Base-by-base conservation (phyloP, 202 grass and related monocot species). In the Schoenoplectus triqueter region DNA sequence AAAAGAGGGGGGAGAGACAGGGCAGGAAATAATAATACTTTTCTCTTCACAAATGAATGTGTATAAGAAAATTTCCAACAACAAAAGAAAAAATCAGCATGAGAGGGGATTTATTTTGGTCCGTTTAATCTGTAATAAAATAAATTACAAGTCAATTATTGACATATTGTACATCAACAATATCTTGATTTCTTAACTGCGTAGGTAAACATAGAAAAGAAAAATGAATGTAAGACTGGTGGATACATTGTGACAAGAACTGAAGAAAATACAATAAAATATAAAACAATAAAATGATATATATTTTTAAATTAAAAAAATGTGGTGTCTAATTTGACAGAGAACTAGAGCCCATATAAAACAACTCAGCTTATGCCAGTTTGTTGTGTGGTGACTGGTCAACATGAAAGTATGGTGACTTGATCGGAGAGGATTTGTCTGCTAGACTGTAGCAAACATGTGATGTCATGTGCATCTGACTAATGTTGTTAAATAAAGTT, bases 351-450 rank as follows among this genome's bases (percentile, higher is more conserved):
- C 51, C 21, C 1, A 57, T 20, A 77, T 56, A 51, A 57, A 57
- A 13, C 19, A 56, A 61, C 18, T 56, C 20, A 77, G 51, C 54
- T 45, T 31, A 78, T 78, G 74, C 5, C 31, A 31, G 31, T 41
- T 9, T 17, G 2, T 44, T 42, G 56, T 42, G 74, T 44, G 44
- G 74, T 59, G 54, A 31, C 31, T 31, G 31, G 31, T 31, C 31
- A 61, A 61, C 74, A 60, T 78, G 74, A 60, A 78, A 60, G 54
- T 60, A 78, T 60, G 74, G 74, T n/a, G 20, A 60, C 51, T 57
- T 8, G 73, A 21, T 15, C 6, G 11, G 9, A n/a, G 51, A 3
- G 21, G 10, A 59, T 61, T 78, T 39, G 74, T 61, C 54, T 78
- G 2, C 39, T 60, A 42, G 13, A 60, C 74, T 78, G 54, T 78